Evolutionary conservation across 768 basidiomycete species (phyloP), one percentile per base, ranked within the genome.

Genomic region (Chalciporus pseudorubinellus): DNA sequence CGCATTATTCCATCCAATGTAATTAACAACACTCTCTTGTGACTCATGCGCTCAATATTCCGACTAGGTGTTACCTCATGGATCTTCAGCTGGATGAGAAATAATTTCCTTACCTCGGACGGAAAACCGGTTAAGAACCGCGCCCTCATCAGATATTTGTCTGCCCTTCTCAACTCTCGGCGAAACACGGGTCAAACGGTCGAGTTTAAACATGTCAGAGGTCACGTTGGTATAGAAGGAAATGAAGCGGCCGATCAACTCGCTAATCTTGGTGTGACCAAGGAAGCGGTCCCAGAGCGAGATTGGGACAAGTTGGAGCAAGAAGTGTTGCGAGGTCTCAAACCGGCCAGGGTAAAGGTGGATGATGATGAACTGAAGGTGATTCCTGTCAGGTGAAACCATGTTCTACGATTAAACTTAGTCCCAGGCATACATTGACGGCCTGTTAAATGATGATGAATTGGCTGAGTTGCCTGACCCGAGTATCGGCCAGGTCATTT

Each of bases 221-320:
- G 86, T 0, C 95, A 97, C 61, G 74, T 73, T 10, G 92, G 92
- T 0, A 74, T 82, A 24, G 71, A 70, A 47, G 95, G 95, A 1
- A 98, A 98, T 64, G 94, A 98, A 47, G 85, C 80, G 39, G 95
- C 95, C 3, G 95, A 98, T 65, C 60, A 55, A 13, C 77, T 85
- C 50, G 92, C 92, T 4, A 85, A 82, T 51, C 28, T 68, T 6
- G 92, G 92, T 3, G 67, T 77, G 10, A 57, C 61, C 10, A 51
- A 74, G 46, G 72, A 75, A 0, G 51, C 39, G 16, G 51, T 71
- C 2, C 60, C 63, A 5, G 88, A 91, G 31, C 74, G 75, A 41
- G 78, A 90, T 56, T 92, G 88, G 89, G 70, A 67, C 28, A 36
- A 21, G 26, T 52, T 69, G 18, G 62, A 65, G 46, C 40, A 48